Percentiles rank a stretch among this genome's conserved stretches.
phyloP scores from a whole-genome alignment of 768 basidiomycete genomes.

The Leccinellum luteum region DNA sequence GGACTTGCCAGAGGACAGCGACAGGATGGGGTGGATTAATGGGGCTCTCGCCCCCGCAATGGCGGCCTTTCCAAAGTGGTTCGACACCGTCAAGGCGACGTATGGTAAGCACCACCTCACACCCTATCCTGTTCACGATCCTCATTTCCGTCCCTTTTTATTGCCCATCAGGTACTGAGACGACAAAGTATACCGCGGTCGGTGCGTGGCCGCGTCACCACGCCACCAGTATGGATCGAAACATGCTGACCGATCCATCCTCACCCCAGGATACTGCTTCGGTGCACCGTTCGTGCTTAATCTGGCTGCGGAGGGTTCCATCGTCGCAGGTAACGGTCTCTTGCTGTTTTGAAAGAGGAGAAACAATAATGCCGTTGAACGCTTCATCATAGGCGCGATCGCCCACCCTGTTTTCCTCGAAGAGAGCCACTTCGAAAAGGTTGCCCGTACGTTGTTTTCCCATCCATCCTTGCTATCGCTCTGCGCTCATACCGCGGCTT shows the following conservation, averaged over 20 bases:
- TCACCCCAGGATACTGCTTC: constrained; percentile 50
- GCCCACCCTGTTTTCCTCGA: constrained; percentile 51
- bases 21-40: constrained; percentile 40
- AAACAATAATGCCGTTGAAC: background rate
- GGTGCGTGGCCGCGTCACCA: no score
- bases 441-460: constrained; percentile 39
- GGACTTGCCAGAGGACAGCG: constrained; percentile 29
- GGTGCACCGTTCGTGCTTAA: constrained; percentile 50
- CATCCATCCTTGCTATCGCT: background rate
- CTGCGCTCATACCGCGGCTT: background rate
- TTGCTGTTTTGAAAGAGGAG: background rate
- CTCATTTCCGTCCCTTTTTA: background rate
- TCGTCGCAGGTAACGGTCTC: constrained; percentile 40
- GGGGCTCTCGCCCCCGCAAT: constrained; percentile 33
- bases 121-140: background rate
- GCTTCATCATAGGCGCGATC: constrained; percentile 38
- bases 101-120: constrained; percentile 37
- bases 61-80: constrained; percentile 46
- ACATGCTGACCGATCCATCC: background rate
- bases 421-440: constrained; percentile 49
- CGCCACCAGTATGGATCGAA: no score
- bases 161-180: constrained; percentile 22
- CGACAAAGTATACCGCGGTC: constrained; percentile 41
- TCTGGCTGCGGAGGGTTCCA: constrained; percentile 39
- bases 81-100: constrained; percentile 44